Conservation (phyloP, 208 protist genomes). For the Tritrichomonas musculus region DNA sequence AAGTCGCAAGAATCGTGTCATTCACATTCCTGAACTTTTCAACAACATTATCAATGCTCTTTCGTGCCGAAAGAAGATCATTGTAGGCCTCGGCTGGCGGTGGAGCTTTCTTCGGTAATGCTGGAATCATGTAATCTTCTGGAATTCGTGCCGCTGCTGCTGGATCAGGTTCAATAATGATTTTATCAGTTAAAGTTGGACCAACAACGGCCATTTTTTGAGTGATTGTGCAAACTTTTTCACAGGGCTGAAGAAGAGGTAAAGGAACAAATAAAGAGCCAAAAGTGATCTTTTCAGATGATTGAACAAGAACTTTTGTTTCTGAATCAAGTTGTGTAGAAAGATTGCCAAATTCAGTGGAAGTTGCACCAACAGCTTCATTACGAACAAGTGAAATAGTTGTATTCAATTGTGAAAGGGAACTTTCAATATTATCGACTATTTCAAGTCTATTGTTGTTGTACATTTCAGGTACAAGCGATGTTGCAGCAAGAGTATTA, state of each 20-base stretch:
- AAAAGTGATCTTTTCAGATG: background rate
- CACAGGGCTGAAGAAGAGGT: background rate
- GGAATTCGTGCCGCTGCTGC: background rate
- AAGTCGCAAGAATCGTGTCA: background rate
- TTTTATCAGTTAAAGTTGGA: background rate
- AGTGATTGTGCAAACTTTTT: background rate
- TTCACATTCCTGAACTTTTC: background rate
- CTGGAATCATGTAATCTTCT: background rate
- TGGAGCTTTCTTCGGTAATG: background rate
- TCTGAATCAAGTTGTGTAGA: background rate
- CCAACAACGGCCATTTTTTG: background rate
- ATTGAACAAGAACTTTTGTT: background rate
- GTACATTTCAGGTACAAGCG: conserved; percentile 2
- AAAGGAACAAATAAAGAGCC: background rate
- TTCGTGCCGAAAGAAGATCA: background rate
- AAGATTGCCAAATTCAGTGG: background rate
- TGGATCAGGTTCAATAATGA: conserved; percentile 30
- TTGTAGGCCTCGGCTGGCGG: background rate
- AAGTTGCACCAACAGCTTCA: background rate
- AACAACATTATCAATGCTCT: background rate
- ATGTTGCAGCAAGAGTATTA: background rate
- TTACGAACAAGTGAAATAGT: background rate
- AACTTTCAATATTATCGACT: background rate
- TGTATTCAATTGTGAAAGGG: background rate
- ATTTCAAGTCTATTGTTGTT: background rate